phyloP scores from a whole-genome alignment of 305 asterid genomes.

The Fraxinus angustifolia region DNA sequence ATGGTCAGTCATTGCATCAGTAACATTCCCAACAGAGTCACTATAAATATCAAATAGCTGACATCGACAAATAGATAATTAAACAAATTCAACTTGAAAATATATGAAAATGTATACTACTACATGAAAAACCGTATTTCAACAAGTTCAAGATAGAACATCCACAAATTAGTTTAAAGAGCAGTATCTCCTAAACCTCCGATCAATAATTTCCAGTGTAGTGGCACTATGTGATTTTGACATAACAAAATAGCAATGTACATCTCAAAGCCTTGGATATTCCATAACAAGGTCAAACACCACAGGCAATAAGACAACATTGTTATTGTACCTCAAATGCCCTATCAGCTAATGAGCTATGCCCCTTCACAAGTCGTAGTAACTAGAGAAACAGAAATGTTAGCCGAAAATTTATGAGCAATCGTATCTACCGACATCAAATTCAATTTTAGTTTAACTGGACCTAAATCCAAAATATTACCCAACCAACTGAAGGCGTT shows the following conservation, averaged over 20 bases:
- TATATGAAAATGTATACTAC: neutral
- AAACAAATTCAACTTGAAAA: constrained; percentile 5
- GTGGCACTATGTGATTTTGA: neutral
- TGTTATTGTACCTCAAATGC: neutral
- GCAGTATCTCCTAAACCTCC: neutral
- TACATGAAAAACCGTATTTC: neutral
- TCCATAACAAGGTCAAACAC: neutral
- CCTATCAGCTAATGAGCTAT: neutral
- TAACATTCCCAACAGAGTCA: constrained; percentile 15
- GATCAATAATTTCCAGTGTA: neutral
- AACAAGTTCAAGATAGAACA: neutral
- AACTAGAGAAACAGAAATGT: neutral
- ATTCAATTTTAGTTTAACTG: neutral
- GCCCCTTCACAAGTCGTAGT: neutral
- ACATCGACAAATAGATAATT: neutral
- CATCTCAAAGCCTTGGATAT: neutral
- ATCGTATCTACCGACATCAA: neutral
- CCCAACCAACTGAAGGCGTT: neutral
- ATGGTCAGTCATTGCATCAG: constrained; percentile 10
- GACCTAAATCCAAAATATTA: neutral
- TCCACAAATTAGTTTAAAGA: neutral
- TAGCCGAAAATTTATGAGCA: neutral
- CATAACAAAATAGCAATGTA: neutral
- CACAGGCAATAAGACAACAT: neutral
- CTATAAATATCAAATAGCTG: constrained; percentile 5